These are phyloP conservation scores for Saturnispora ahearnii DNA, from an alignment of 805 yeast species.

Conservation along the genomic window DNA sequence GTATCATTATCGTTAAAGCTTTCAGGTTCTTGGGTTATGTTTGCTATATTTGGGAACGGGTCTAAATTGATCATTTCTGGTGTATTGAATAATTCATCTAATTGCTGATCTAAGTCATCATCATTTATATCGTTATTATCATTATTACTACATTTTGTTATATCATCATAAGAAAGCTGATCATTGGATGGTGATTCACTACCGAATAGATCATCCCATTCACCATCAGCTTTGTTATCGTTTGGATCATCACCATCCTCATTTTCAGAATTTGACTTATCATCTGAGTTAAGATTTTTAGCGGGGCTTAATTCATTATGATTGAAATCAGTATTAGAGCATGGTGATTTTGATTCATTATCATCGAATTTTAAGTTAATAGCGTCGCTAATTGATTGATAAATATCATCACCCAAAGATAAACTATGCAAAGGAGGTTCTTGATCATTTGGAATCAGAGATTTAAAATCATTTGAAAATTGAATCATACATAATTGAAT, in stretches of 20 bases:
- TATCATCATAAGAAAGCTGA: background rate
- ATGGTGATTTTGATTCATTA: background rate
- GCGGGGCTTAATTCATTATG: background rate
- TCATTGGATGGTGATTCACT: slow-evolving; percentile 2
- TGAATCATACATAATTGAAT: slow-evolving; percentile 56
- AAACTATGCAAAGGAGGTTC: slow-evolving; percentile 18
- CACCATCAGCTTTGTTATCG: slow-evolving; percentile 2
- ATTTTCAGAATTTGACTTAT: background rate
- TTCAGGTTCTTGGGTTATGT: slow-evolving; percentile 13
- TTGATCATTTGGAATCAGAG: background rate
- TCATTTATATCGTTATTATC: slow-evolving; percentile 12
- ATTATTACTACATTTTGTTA: slow-evolving; percentile 5
- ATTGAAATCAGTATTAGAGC: background rate
- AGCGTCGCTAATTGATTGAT: slow-evolving; percentile 20
- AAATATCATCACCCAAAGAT: slow-evolving; percentile 14
- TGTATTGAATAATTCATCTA: slow-evolving; percentile 10
- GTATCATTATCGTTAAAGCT: background rate
- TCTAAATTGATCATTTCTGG: background rate
- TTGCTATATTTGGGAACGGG: slow-evolving; percentile 6
- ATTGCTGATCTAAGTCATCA: slow-evolving; percentile 10
- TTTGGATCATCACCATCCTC: background rate
- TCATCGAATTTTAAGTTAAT: slow-evolving; percentile 11
- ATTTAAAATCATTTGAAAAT: slow-evolving; percentile 24
- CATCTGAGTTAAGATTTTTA: background rate
- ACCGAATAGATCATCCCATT: slow-evolving; percentile 16